phyloP scores from a whole-genome alignment of 1,284 basidiomycete genomes.

The Coniophora puteana region DNA sequence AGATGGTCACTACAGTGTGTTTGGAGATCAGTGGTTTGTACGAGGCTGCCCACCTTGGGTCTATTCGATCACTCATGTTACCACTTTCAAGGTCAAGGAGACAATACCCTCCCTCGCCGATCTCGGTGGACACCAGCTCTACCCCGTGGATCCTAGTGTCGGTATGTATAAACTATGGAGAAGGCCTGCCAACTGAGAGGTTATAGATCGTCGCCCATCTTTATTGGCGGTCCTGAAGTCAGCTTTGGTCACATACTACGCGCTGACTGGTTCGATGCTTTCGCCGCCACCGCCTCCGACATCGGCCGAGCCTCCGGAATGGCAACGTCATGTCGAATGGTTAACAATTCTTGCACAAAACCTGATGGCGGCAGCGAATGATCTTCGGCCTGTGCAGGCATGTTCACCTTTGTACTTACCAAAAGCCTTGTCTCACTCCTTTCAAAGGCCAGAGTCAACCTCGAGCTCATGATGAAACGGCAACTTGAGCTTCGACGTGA shows the following conservation, averaged over 20 bases:
- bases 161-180: no score
- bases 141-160: constrained; percentile 61
- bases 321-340: constrained; percentile 72
- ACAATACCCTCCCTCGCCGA: constrained; percentile 70
- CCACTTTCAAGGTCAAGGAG: constrained; percentile 58
- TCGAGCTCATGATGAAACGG: constrained; percentile 73
- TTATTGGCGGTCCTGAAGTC: constrained; percentile 63
- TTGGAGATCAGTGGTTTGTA: constrained; percentile 82
- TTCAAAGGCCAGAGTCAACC: constrained; percentile 60
- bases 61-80: constrained; percentile 11
- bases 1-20: constrained; percentile 66
- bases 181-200: no score
- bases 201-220: constrained; percentile 67
- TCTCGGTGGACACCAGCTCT: constrained; percentile 66
- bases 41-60: constrained; percentile 21
- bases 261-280: constrained; percentile 57
- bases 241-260: constrained; percentile 67
- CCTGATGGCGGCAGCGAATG: constrained; percentile 78
- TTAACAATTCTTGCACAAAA: constrained; percentile 73
- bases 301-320: constrained; percentile 53
- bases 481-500: constrained; percentile 66
- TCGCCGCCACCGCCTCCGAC: constrained; percentile 53
- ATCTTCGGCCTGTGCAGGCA: constrained; percentile 77
- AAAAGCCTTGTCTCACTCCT: constrained; percentile 4
- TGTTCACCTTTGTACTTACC: constrained; percentile 10